Evolutionary conservation across 2,329 filamentous ascomycete genomes (phyloP).

Genomic region (Cladobotryum mycophilum): DNA sequence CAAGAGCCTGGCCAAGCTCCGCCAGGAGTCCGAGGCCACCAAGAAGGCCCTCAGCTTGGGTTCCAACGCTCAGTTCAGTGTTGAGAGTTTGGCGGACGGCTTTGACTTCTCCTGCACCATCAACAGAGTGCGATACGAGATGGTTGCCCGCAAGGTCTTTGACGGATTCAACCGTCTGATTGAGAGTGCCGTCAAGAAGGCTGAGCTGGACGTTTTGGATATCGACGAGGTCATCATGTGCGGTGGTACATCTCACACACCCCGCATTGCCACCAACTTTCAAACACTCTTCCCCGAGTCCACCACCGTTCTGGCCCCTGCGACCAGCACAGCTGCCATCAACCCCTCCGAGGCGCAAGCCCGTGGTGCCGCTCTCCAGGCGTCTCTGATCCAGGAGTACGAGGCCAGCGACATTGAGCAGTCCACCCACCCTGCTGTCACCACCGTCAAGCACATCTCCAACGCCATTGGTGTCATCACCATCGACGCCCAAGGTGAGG

Average conservation of each 20-base stretch:
- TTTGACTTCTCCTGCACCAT: conserved; percentile 87
- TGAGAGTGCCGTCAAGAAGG: conserved; percentile 82
- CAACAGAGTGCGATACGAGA: conserved; percentile 90
- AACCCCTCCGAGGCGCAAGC: conserved; percentile 90
- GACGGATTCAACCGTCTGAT: conserved; percentile 82
- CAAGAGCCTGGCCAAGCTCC: conserved; percentile 82
- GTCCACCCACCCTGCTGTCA: conserved; percentile 91
- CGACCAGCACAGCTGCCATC: conserved; percentile 69
- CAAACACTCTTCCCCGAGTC: conserved; percentile 71
- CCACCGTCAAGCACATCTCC: conserved; percentile 82
- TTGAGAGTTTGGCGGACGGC: conserved; percentile 84
- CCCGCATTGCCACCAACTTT: conserved; percentile 81
- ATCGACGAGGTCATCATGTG: conserved; percentile 91
- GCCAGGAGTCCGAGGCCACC: conserved; percentile 80
- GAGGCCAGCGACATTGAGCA: conserved; percentile 91
- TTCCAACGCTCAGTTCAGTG: conserved; percentile 81
- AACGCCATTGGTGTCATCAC: conserved; percentile 84
- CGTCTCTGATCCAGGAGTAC: conserved; percentile 89
- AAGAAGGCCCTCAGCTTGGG: conserved; percentile 91
- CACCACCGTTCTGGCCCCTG: conserved; percentile 74
- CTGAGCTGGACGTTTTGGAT: conserved; percentile 83
- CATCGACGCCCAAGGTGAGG: conserved; percentile 50
- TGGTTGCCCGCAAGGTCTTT: conserved; percentile 79
- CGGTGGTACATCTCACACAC: conserved; percentile 88
- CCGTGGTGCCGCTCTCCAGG: conserved; percentile 90